These are phyloP conservation scores for Candida ponderosae DNA, from an alignment of 805 yeast species.

Conservation along the genomic window DNA sequence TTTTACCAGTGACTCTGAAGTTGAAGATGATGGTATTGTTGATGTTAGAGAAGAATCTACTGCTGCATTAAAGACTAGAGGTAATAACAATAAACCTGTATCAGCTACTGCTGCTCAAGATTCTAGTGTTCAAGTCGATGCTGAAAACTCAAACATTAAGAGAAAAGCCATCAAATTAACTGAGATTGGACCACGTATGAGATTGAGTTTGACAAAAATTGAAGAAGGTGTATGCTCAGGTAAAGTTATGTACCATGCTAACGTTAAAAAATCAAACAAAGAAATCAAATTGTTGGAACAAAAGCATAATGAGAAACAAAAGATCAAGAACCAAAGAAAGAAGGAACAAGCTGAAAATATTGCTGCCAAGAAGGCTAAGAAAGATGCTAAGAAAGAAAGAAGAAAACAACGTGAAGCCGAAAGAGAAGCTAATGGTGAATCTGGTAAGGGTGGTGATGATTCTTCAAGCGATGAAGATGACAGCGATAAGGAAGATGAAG, in stretches of 20 bases:
- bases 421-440: slow-evolving; percentile 19
- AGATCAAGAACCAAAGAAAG: slow-evolving; percentile 63
- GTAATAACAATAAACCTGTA: slow-evolving; percentile 14
- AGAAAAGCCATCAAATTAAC: slow-evolving; percentile 88
- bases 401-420: slow-evolving; percentile 44
- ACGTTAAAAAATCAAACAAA: slow-evolving; percentile 49
- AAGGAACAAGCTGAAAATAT: slow-evolving; percentile 76
- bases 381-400: slow-evolving; percentile 66
- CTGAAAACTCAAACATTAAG: slow-evolving; percentile 20
- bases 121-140: slow-evolving; percentile 12
- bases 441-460: slow-evolving; percentile 17
- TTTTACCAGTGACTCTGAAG: slow-evolving; percentile 85
- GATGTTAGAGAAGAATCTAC: slow-evolving; percentile 35
- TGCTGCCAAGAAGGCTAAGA: slow-evolving; percentile 62
- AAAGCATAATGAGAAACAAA: slow-evolving; percentile 53
- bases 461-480: slow-evolving; percentile 14
- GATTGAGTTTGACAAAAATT: slow-evolving; percentile 68
- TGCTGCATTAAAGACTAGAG: slow-evolving; percentile 17
- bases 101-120: slow-evolving; percentile 14
- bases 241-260: slow-evolving; percentile 78
- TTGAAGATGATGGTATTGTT: slow-evolving; percentile 84
- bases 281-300: slow-evolving; percentile 59
- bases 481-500: slow-evolving; percentile 25
- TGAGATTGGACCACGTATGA: slow-evolving; percentile 89
- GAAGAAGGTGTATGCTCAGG: slow-evolving; percentile 91